Evolutionary conservation across 1,139 yeast species (phyloP), one percentile per base, ranked within the genome.

Genomic region (Blastobotrys illinoisensis): DNA sequence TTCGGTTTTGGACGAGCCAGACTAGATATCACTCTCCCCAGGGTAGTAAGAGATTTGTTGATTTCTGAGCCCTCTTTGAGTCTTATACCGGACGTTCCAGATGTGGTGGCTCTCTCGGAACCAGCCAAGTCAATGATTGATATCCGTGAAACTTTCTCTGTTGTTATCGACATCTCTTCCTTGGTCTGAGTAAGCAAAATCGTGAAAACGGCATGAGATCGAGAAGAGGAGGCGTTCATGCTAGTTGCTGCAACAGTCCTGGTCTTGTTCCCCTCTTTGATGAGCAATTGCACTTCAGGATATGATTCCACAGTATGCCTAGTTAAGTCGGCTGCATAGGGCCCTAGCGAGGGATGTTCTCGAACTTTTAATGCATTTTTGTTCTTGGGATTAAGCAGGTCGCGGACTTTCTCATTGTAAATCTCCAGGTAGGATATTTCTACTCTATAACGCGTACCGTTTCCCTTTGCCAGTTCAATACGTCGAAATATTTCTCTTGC

Each of bases 71-170:
- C 93, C 67, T 86, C 95, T 60, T 82, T 80, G 54, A 85, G 74
- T 52, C 93, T 71, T 14, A 79, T 78, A 2, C 86, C 88, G 20
- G 77, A 78, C 1, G 85, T 76, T 21, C 85, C 85, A 0, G 88
- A 80, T 20, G 81, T 77, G 9, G 72, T 66, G 9, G 84, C 78
- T 55, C 90, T 72, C 65, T 86, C 95, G 0, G 89, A 83, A 0
- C 95, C 95, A 0, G 95, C 95, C 61, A 86, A 72, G 70, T 86
- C 95, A 1, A 86, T 90, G 32, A 86, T 72, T 57, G 86, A 77
- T 43, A 86, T 74, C 56, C 81, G 78, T 1, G 90, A 83, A 49
- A 82, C 79, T 60, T 79, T 82, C 26, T 78, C 79, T 6, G 83
- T 80, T 11, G 76, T 74, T 2, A 79, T 77, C 32, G 75, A 70